Evolutionary conservation across 345 rosid species (phyloP), one percentile per base, ranked within the genome.

Genomic region (Bruguiera gymnorhiza): DNA sequence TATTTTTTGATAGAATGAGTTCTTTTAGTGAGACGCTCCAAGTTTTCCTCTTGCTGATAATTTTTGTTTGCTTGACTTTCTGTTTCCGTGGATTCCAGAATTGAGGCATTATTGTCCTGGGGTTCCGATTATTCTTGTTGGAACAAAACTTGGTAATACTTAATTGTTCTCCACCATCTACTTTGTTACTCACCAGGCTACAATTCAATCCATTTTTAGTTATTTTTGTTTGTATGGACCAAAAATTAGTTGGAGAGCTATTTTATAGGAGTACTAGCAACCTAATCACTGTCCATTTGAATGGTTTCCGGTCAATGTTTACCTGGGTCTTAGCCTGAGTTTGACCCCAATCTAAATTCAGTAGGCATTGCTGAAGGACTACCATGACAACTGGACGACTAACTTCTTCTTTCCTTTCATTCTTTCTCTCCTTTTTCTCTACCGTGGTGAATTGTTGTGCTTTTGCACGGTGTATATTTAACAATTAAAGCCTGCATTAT

Each of bases 61-160:
- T 27, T 65, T 57, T 16, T 51, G 29, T 20, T 53, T 53, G 65
- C 66, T 74, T 48, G 0, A 8, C 37, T 39, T 77, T 72, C 55
- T 21, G 58, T 74, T 81, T 51, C 88, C 89, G 99, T 95, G 99
- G 99, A 95, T 95, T 79, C 97, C 99, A 2, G 99, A 95, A 85
- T 76, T 92, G 84, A 88, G 84, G 82, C 97, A 95, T 80, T 92
- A 92, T 67, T 97, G 93, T 5, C 99, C 97, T 52, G 97, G 97
- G 73, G 92, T 95, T 62, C 99, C 96, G 68, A 80, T 89, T 48
- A 66, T 92, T 75, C 97, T 92, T 29, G 97, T 92, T 80, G 97
- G 99, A 72, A 89, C 97, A 55, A 92, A 95, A 87, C 91, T 92
- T 74, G 99, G 99, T 95, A 73, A 78, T 80, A 11, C 23, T 53